phyloP scores from a whole-genome alignment of 805 yeast species.

The Clavispora fructus region DNA sequence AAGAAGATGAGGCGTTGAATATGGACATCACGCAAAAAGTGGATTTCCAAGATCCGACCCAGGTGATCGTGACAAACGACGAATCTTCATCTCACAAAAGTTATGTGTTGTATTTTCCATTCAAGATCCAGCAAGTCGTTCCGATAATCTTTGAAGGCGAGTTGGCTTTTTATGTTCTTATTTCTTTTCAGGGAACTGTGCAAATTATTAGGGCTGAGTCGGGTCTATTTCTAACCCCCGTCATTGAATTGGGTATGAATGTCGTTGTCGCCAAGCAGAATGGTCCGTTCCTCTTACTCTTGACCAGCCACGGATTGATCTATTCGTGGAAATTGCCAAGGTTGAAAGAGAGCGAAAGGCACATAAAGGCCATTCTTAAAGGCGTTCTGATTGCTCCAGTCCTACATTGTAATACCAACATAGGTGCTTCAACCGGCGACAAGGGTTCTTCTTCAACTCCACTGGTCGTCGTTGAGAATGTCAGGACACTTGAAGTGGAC shows the following conservation, averaged over 20 bases:
- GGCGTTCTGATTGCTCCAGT: conserved; percentile 52
- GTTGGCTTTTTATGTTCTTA: conserved; percentile 44
- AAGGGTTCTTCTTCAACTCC: background rate
- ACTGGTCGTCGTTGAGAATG: conserved; percentile 5
- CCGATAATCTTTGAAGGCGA: conserved; percentile 29
- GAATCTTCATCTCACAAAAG: conserved; percentile 25
- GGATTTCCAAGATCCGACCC: conserved; percentile 44
- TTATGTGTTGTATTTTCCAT: conserved; percentile 40
- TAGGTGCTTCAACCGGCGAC: conserved; percentile 4
- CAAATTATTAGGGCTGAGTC: conserved; percentile 38
- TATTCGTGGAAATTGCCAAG: conserved; percentile 45
- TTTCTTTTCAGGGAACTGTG: conserved; percentile 56
- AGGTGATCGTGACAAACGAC: conserved; percentile 41
- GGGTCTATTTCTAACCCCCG: conserved; percentile 44
- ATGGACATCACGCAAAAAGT: conserved; percentile 29
- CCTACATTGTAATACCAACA: conserved; percentile 29
- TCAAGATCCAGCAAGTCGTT: conserved; percentile 43
- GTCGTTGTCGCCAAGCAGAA: conserved; percentile 34
- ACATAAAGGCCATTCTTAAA: conserved; percentile 26
- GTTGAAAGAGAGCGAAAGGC: conserved; percentile 5
- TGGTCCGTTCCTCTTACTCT: conserved; percentile 31
- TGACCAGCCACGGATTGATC: conserved; percentile 48
- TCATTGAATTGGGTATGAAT: conserved; percentile 48
- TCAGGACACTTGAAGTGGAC: conserved; percentile 26
- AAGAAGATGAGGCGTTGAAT: conserved; percentile 29